Conservation (phyloP, 2,329 filamentous ascomycete genomes). For the Xylariomycetidae sp. region DNA sequence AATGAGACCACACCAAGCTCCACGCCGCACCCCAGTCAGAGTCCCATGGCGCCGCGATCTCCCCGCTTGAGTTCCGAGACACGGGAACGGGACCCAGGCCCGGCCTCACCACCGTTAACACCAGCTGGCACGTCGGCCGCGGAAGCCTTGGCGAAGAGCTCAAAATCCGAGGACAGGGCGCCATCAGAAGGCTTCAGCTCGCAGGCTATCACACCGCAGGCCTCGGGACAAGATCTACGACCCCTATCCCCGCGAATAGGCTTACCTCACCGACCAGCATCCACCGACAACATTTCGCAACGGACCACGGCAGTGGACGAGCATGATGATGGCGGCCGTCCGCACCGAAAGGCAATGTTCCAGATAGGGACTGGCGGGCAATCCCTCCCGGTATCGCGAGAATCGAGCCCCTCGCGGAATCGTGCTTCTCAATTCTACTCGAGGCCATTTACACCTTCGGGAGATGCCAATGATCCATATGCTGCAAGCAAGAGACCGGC, state of each 20-base stretch:
- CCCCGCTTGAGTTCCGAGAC: slow-evolving; percentile 61
- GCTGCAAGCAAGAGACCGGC: slow-evolving; percentile 73
- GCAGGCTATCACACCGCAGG: slow-evolving; percentile 60
- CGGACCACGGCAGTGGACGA: slow-evolving; percentile 34
- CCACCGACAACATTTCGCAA: slow-evolving; percentile 35
- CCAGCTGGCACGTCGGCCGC: slow-evolving; percentile 64
- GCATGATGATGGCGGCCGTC: slow-evolving; percentile 20
- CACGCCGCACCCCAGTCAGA: slow-evolving; percentile 59
- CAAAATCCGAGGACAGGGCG: slow-evolving; percentile 13
- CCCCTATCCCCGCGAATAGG: slow-evolving; percentile 34
- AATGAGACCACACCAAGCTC: slow-evolving; percentile 54
- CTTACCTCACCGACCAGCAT: slow-evolving; percentile 36
- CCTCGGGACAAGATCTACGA: slow-evolving; percentile 51
- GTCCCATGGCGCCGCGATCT: slow-evolving; percentile 58
- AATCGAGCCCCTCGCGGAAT: slow-evolving; percentile 59
- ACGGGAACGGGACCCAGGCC: too few species aligned
- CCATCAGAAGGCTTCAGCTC: slow-evolving; percentile 22
- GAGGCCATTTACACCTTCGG: slow-evolving; percentile 71
- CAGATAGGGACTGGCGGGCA: slow-evolving; percentile 39
- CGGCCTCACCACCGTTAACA: slow-evolving; percentile 86
- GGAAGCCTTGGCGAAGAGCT: slow-evolving; percentile 25
- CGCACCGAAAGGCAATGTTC: slow-evolving; percentile 51
- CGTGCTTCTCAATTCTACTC: slow-evolving; percentile 59
- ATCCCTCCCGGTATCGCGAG: slow-evolving; percentile 53
- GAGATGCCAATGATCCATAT: slow-evolving; percentile 79